These are phyloP conservation scores for Cerioporus squamosus DNA, from an alignment of 1,284 basidiomycete species.

Conservation along the genomic window DNA sequence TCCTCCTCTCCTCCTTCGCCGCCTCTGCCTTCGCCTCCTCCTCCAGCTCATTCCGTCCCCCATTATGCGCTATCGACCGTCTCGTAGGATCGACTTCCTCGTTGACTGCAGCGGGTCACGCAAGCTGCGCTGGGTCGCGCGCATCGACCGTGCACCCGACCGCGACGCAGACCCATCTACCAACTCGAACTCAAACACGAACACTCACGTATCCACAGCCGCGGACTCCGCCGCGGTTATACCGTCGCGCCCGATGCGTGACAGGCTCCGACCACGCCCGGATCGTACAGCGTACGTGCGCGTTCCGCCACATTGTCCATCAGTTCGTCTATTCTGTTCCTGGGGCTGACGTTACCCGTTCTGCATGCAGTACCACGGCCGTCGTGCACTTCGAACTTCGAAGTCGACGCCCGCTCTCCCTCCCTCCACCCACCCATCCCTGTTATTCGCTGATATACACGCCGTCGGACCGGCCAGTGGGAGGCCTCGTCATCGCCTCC, in stretches of 20 bases:
- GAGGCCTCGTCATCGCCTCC: not conserved
- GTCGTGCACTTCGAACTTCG: slow-evolving; percentile 36
- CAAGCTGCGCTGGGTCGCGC: no score
- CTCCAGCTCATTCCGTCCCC: no score
- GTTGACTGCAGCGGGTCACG: no score
- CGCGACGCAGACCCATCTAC: no score
- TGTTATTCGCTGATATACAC: not conserved
- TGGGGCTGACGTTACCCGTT: not conserved
- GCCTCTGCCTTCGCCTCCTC: no score
- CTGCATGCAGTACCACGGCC: slow-evolving; percentile 21
- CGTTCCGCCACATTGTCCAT: not conserved
- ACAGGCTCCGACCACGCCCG: slow-evolving; percentile 53
- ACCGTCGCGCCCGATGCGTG: no score
- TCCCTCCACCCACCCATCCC: not conserved
- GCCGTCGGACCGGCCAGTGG: slow-evolving; percentile 4
- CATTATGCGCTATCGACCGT: no score
- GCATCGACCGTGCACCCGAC: no score
- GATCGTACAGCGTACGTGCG: slow-evolving; percentile 53
- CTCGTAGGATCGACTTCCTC: no score
- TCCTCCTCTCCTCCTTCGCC: no score
- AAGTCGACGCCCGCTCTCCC: slow-evolving; percentile 37
- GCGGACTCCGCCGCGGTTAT: slow-evolving; percentile 46
- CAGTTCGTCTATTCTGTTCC: not conserved
- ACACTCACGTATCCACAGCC: slow-evolving; percentile 43
- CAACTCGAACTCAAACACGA: slow-evolving; percentile 54